Conservation (phyloP, 2,329 filamentous ascomycete species). For the Colletotrichum sansevieriae region DNA sequence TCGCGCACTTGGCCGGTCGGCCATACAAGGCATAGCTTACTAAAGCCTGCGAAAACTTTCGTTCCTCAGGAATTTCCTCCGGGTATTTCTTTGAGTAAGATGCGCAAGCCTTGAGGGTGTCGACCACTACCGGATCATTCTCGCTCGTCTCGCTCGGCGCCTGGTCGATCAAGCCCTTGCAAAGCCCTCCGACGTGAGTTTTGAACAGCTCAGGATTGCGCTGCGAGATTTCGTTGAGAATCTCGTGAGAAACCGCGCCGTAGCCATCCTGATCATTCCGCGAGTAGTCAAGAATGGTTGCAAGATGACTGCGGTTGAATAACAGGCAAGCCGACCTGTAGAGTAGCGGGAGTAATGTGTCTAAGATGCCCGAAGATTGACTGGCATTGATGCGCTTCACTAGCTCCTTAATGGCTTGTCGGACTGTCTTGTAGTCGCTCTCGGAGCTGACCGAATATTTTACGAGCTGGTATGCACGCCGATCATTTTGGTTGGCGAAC, state of each 20-base stretch:
- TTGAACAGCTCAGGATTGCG: slow-evolving; percentile 92
- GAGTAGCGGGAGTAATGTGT: slow-evolving; percentile 84
- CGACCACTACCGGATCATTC: slow-evolving; percentile 82
- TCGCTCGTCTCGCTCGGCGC: slow-evolving; percentile 77
- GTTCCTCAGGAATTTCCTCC: slow-evolving; percentile 83
- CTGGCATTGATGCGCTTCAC: slow-evolving; percentile 82
- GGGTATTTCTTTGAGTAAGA: slow-evolving; percentile 91
- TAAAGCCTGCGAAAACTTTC: slow-evolving; percentile 84
- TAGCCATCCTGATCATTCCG: slow-evolving; percentile 85
- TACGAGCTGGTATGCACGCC: slow-evolving; percentile 89
- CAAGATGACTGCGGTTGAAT: slow-evolving; percentile 94
- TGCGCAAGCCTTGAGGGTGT: slow-evolving; percentile 93
- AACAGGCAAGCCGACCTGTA: slow-evolving; percentile 87
- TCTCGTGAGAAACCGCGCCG: slow-evolving; percentile 84
- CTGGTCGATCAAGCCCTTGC: slow-evolving; percentile 85
- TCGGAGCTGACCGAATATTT: slow-evolving; percentile 87
- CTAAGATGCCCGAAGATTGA: slow-evolving; percentile 74
- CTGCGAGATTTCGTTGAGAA: slow-evolving; percentile 92
- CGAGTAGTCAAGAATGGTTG: slow-evolving; percentile 89
- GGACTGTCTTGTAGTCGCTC: slow-evolving; percentile 92
- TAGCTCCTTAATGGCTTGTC: slow-evolving; percentile 91
- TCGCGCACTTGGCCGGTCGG: slow-evolving; percentile 84
- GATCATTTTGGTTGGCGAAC: slow-evolving; percentile 92
- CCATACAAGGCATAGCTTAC: slow-evolving; percentile 87
- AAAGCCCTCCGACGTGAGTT: slow-evolving; percentile 91